A percentile compares a stretch with the other conserved stretches of the same genome.
phyloP scores from a whole-genome alignment of 805 yeast genomes.

The Lipomyces sp. region DNA sequence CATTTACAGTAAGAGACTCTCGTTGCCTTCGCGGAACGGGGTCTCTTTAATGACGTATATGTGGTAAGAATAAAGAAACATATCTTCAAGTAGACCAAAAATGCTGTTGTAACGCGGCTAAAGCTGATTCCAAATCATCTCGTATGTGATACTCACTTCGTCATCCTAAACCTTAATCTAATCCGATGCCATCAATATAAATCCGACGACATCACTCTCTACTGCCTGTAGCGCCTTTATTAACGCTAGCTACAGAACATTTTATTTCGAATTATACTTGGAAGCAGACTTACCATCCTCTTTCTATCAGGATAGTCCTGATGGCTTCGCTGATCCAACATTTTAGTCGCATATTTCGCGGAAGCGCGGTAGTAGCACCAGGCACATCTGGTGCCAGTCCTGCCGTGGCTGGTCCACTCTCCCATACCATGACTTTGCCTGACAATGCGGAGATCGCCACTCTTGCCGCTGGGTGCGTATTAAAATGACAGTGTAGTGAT shows the following conservation, averaged over 20 bases:
- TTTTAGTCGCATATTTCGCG: slow-evolving; percentile 8
- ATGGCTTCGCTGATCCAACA: slow-evolving; percentile 16
- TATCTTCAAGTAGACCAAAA: too few relatives aligned
- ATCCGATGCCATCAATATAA: too few relatives aligned
- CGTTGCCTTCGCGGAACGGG: too few relatives aligned
- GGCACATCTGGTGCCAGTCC: slow-evolving; percentile 21
- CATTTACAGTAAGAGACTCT: too few relatives aligned
- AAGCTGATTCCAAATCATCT: too few relatives aligned
- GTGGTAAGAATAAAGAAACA: too few relatives aligned
- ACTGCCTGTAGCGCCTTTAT: background rate
- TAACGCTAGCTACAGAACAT: background rate
- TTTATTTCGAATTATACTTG: background rate
- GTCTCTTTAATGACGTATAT: too few relatives aligned
- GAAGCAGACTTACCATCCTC: background rate
- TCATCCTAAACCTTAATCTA: too few relatives aligned
- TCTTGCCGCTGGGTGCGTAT: slow-evolving; percentile 50
- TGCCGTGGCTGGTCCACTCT: slow-evolving; percentile 25
- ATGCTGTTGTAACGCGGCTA: too few relatives aligned
- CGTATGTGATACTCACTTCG: too few relatives aligned
- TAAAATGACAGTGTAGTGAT: background rate
- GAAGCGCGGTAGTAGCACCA: slow-evolving; percentile 4
- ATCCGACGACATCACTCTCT: too few relatives aligned
- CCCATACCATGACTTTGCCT: slow-evolving; percentile 46
- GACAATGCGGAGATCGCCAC: slow-evolving; percentile 60
- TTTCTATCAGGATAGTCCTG: background rate